Evolutionary conservation across 768 basidiomycete species (phyloP).

Genomic region (Artomyces pyxidatus): DNA sequence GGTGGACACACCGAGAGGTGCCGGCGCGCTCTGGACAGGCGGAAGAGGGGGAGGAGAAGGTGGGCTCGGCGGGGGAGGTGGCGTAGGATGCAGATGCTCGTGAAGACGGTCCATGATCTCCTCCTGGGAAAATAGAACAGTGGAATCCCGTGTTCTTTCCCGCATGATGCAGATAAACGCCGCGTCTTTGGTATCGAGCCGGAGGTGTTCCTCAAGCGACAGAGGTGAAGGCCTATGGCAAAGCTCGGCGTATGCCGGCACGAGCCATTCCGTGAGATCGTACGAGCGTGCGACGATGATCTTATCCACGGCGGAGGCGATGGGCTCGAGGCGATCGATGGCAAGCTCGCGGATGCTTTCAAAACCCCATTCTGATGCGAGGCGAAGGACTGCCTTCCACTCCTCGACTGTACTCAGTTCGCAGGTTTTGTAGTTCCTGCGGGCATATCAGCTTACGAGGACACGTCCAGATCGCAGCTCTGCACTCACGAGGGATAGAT

Average conservation of each 20-base stretch:
- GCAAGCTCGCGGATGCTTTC: conserved; percentile 13
- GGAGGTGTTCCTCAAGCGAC: conserved; percentile 7
- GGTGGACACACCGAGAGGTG: not conserved
- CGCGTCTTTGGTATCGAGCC: conserved; percentile 11
- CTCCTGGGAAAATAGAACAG: not conserved
- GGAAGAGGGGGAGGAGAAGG: not conserved
- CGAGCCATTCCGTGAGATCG: conserved; percentile 9
- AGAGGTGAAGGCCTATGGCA: conserved; percentile 11
- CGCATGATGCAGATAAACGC: conserved; percentile 10
- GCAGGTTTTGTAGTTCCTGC: conserved; percentile 7
- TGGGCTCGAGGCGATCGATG: conserved; percentile 5
- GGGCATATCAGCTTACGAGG: not conserved
- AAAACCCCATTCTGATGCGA: conserved; percentile 16
- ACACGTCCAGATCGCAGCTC: not conserved
- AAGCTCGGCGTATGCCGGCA: conserved; percentile 7
- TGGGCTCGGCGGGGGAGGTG: not conserved
- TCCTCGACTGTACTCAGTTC: conserved; percentile 9
- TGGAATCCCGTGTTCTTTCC: conserved; percentile 1
- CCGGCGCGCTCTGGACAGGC: not conserved
- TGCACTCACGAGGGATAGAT: conserved; percentile 13
- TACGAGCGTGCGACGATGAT: conserved; percentile 11
- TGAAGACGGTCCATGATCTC: not conserved
- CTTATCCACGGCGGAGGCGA: conserved; percentile 15
- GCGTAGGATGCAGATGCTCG: not conserved
- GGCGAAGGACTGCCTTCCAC: conserved; percentile 16